These are phyloP conservation scores for Spatholobus suberectus DNA, from an alignment of 306 rosid species.

Conservation along the genomic window DNA sequence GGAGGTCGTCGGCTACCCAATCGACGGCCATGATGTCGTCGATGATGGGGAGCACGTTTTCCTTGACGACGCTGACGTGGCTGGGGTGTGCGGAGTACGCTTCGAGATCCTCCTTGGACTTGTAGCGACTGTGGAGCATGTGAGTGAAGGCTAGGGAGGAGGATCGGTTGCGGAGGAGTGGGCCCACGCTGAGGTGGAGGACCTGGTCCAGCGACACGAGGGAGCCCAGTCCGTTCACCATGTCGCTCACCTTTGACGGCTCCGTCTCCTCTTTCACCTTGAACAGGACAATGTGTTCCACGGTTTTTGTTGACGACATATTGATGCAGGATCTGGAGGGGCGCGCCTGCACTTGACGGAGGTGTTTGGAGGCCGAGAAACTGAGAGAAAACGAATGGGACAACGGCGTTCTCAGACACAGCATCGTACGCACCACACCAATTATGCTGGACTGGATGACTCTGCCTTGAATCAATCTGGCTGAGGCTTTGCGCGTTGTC, in stretches of 20 bases:
- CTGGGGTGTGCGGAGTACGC: conserved; percentile 64
- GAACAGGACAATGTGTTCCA: conserved; percentile 88
- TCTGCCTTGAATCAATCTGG: neutral
- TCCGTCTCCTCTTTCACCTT: conserved; percentile 79
- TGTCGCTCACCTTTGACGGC: conserved; percentile 59
- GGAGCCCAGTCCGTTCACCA: conserved; percentile 62
- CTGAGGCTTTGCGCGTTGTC: neutral
- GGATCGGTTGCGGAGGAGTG: conserved; percentile 70
- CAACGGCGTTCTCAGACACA: conserved; percentile 39
- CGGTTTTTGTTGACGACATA: conserved; percentile 45
- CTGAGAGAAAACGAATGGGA: conserved; percentile 31
- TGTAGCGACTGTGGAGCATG: conserved; percentile 86
- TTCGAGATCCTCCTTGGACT: conserved; percentile 64
- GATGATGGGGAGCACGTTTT: conserved; percentile 67
- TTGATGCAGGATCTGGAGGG: conserved; percentile 36
- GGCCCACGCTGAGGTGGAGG: conserved; percentile 70
- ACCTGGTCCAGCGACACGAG: conserved; percentile 67
- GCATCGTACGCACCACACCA: conserved; percentile 24
- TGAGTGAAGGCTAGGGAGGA: conserved; percentile 73
- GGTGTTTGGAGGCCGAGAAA: conserved; percentile 43
- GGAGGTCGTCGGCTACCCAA: conserved; percentile 61
- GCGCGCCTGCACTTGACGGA: neutral
- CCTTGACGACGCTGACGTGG: conserved; percentile 76
- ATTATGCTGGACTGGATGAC: neutral
- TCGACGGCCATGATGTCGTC: conserved; percentile 93